Base-by-base conservation (phyloP, 352 stramenopile genomes). In the Elongisporangium prolatum region DNA sequence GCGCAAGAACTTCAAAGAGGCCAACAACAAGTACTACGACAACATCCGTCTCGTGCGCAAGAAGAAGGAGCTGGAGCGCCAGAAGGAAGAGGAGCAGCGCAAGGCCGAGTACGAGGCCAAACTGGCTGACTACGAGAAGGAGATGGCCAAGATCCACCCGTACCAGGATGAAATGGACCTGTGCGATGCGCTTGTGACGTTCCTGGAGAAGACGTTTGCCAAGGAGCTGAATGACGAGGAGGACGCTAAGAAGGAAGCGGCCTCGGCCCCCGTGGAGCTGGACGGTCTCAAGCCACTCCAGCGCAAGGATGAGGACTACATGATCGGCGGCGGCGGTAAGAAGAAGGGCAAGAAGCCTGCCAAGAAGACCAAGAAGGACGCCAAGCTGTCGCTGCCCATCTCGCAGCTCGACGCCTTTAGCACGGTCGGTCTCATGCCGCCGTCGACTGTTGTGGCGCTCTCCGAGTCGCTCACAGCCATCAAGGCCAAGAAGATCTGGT, bases 121-220 rank as follows among this genome's bases (percentile, higher is more conserved):
- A 75, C 86, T 98, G 62, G 86, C 96, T n/a, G 81, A 97, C 61
- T 98, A 98, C 72, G 93, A 98, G 67, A 90, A 97, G 65, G 95
- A 98, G 68, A 91, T 98, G 72, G 72, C 89, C 59, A 98, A 98
- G 77, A 98, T 98, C 71, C 93, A 97, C 73, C 93, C 94, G 34
- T 98, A 97, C 72, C 94, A 98, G 75, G 91, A 98, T 64, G 94
- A 99, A 67, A 95, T 98, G 80, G 89, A 95, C 65, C 77, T 99
- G 8, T 98, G 94, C 63, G 93, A 98, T 60, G 96, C 93, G 50
- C 79, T 99, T 13, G 80, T 97, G 0, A 72, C 86, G 18, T 98
- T 97, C 72, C 67, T 99, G 50, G 88, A 97, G 62, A 96, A 89
- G 54, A 95, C 80, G 17, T 98, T 97, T 68, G 63, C 72, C 50